Percentiles rank a stretch among this genome's conserved stretches.
Evolutionary conservation across 371 early-diverging fungal species (phyloP).

Genomic region (Choanephora cucurbitarum): DNA sequence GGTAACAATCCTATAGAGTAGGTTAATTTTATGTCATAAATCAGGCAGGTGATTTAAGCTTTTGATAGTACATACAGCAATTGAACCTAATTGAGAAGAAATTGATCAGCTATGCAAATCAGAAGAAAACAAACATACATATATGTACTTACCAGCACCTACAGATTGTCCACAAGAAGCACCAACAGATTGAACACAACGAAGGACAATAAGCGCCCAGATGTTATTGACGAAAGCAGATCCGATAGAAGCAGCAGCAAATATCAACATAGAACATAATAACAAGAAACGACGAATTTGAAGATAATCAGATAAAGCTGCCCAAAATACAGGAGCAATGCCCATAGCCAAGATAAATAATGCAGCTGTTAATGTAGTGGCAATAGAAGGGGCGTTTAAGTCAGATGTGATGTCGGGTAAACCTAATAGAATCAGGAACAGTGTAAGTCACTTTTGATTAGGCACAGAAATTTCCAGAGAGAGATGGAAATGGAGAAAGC

Average conservation of each 20-base stretch:
- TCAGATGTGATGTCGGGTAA: constrained; percentile 49
- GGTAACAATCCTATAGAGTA: constrained; percentile 25
- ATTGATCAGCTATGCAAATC: too few species aligned
- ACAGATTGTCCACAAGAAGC: constrained; percentile 65
- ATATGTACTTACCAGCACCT: constrained; percentile 60
- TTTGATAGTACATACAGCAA: constrained; percentile 14
- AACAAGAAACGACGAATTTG: constrained; percentile 62
- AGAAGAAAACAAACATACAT: too few species aligned
- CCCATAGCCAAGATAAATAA: constrained; percentile 61
- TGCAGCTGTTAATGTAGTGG: constrained; percentile 58
- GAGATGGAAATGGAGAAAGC: too few species aligned
- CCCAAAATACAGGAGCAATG: constrained; percentile 67
- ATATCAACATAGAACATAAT: constrained; percentile 59
- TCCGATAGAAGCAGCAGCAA: constrained; percentile 66
- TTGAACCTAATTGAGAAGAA: too few species aligned
- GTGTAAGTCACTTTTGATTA: too few species aligned
- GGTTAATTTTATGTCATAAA: background rate
- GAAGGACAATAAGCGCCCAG: constrained; percentile 60
- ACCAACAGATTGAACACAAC: constrained; percentile 74
- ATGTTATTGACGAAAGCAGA: constrained; percentile 62
- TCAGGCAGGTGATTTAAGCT: too few species aligned
- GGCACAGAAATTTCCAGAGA: too few species aligned
- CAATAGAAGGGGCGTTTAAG: constrained; percentile 47
- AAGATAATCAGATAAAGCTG: constrained; percentile 63
- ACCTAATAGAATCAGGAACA: constrained; percentile 26